These are phyloP conservation scores for Solanum gandarillasii DNA, from an alignment of 257 asterid genomes.

Conservation along the genomic window DNA sequence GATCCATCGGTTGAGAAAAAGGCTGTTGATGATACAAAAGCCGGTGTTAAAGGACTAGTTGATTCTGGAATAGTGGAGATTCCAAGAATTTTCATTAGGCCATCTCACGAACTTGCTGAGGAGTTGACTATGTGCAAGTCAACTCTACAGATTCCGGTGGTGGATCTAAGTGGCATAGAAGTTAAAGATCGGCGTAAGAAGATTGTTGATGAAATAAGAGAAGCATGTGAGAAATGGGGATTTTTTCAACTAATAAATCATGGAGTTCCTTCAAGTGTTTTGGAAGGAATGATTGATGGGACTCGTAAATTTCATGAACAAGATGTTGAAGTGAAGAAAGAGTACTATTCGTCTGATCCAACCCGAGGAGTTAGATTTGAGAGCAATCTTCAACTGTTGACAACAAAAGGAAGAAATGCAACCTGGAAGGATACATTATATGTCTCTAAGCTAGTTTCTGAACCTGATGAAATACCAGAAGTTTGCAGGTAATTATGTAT, in stretches of 20 bases:
- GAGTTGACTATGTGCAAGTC: constrained; percentile 14
- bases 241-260: constrained; percentile 53
- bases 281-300: constrained; percentile 49
- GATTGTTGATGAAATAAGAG: constrained; percentile 15
- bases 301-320: constrained; percentile 48
- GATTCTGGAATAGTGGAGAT: constrained; percentile 16
- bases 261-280: constrained; percentile 30
- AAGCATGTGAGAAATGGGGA: constrained; percentile 52
- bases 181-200: not conserved
- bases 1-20: not conserved
- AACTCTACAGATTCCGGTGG: constrained; percentile 26
- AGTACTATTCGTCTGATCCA: constrained; percentile 18
- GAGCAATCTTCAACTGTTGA: constrained; percentile 48
- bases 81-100: constrained; percentile 22
- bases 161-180: constrained; percentile 27
- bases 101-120: constrained; percentile 23
- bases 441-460: constrained; percentile 3
- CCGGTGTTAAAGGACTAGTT: constrained; percentile 16
- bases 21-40: constrained; percentile 9
- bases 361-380: constrained; percentile 30
- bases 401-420: constrained; percentile 23
- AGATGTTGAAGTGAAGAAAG: constrained; percentile 39
- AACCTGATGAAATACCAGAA: constrained; percentile 41
- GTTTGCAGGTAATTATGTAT: constrained; percentile 33
- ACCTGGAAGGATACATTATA: constrained; percentile 68